phyloP scores from a whole-genome alignment of 805 yeast genomes.

The Metschnikowia chrysomelidarum region DNA sequence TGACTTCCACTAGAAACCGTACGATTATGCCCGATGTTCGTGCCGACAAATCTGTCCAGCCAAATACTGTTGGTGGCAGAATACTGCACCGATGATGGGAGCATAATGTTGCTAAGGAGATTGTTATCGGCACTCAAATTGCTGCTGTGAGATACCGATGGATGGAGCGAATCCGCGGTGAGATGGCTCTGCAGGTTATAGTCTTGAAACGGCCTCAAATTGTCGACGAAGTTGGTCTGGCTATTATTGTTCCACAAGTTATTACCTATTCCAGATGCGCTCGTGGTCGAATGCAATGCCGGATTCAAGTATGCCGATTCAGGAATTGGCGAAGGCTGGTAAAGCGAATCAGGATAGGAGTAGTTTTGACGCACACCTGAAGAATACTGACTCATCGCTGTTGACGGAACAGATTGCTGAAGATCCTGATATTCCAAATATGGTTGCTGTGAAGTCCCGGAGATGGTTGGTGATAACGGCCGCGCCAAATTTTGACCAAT shows the following conservation, averaged over 20 bases:
- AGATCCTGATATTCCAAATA: constrained; percentile 3
- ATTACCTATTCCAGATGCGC: constrained; percentile 2
- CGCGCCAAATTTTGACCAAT: not conserved
- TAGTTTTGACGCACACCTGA: constrained; percentile 11
- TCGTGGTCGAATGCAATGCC: constrained; percentile 3
- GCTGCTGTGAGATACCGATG: constrained; percentile 12
- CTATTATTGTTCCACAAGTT: constrained; percentile 14
- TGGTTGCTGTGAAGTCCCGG: not conserved
- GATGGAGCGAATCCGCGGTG: constrained; percentile 11
- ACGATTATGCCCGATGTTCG: constrained; percentile 12
- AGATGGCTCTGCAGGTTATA: constrained; percentile 11
- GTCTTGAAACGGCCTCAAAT: constrained; percentile 10
- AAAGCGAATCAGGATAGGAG: constrained; percentile 6
- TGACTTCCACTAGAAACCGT: constrained; percentile 15
- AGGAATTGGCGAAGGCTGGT: constrained; percentile 2
- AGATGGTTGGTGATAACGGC: not conserved
- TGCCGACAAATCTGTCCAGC: constrained; percentile 17
- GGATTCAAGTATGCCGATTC: constrained; percentile 7
- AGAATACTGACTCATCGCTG: constrained; percentile 9
- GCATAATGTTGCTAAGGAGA: constrained; percentile 12
- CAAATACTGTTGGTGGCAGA: constrained; percentile 15
- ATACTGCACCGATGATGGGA: constrained; percentile 11
- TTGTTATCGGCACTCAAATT: constrained; percentile 9
- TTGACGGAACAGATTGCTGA: constrained; percentile 5
- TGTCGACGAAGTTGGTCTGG: constrained; percentile 14